Conservation (phyloP, 768 basidiomycete species). For the Zangia roseola region DNA sequence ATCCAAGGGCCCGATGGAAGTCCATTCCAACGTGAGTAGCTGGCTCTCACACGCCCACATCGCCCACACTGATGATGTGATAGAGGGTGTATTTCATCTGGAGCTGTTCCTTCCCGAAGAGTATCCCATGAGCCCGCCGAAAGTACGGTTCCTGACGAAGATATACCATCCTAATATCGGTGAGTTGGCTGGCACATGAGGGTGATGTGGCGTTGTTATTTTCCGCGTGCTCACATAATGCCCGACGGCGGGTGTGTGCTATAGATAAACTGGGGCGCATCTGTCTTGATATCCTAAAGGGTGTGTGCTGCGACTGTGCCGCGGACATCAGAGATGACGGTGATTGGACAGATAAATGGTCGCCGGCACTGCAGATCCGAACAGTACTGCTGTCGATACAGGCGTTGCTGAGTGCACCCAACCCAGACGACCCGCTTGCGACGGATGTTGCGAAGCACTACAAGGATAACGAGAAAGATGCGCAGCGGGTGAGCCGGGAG, state of each 20-base stretch:
- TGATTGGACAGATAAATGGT: slow-evolving; percentile 85
- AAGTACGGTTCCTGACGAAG: slow-evolving; percentile 96
- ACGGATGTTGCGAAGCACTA: slow-evolving; percentile 98
- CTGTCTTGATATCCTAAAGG: slow-evolving; percentile 97
- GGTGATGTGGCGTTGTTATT: slow-evolving; percentile 14
- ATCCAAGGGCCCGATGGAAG: slow-evolving; percentile 94
- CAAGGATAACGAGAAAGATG: slow-evolving; percentile 95
- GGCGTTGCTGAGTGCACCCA: slow-evolving; percentile 93
- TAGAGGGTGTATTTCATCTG: slow-evolving; percentile 92
- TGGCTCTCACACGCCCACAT: background rate
- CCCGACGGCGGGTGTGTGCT: slow-evolving; percentile 10
- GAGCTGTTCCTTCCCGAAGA: slow-evolving; percentile 98
- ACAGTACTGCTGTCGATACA: slow-evolving; percentile 96
- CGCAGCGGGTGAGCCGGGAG: slow-evolving; percentile 87
- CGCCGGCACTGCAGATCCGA: slow-evolving; percentile 96
- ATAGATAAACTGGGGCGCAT: slow-evolving; percentile 97
- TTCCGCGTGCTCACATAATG: slow-evolving; percentile 23
- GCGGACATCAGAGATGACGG: slow-evolving; percentile 1
- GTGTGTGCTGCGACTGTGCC: slow-evolving; percentile 40
- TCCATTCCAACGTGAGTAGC: slow-evolving; percentile 77
- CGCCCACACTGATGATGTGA: slow-evolving; percentile 5
- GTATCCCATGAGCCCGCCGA: slow-evolving; percentile 99
- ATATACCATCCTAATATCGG: slow-evolving; percentile 99
- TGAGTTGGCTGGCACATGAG: slow-evolving; percentile 39
- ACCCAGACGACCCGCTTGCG: slow-evolving; percentile 93